Conservation (phyloP, 805 yeast species). For the Phaffomyces thermotolerans region DNA sequence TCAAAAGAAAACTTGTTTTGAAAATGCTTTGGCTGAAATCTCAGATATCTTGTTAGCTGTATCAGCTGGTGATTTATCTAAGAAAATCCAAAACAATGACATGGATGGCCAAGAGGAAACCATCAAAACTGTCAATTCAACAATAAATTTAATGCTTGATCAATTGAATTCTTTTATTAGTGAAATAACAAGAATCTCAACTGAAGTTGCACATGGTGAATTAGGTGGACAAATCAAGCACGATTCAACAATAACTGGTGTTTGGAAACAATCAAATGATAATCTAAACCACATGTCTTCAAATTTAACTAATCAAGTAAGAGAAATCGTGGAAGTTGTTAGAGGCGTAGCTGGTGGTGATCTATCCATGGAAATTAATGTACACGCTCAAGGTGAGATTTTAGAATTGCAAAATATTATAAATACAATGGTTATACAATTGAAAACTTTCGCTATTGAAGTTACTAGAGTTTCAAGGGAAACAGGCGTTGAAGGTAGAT, state of each 20-base stretch:
- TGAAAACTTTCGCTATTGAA: conserved; percentile 81
- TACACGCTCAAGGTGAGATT: conserved; percentile 89
- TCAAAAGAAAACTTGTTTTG: background rate
- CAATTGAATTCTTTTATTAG: conserved; percentile 77
- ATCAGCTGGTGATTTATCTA: conserved; percentile 74
- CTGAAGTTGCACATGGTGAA: conserved; percentile 85
- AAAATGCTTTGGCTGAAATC: conserved; percentile 39
- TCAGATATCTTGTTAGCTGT: conserved; percentile 84
- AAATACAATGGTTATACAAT: conserved; percentile 84
- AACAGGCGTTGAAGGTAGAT: conserved; percentile 86
- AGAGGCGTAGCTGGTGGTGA: conserved; percentile 87
- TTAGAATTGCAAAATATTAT: conserved; percentile 79
- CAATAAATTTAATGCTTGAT: conserved; percentile 83
- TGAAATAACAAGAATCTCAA: conserved; percentile 80
- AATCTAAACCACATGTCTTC: conserved; percentile 88
- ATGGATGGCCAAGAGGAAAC: conserved; percentile 55
- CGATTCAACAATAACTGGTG: conserved; percentile 66
- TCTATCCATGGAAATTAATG: conserved; percentile 73
- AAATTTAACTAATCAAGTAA: conserved; percentile 78
- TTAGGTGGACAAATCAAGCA: conserved; percentile 84
- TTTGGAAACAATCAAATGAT: conserved; percentile 82
- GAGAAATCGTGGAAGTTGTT: conserved; percentile 87
- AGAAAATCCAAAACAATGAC: conserved; percentile 40
- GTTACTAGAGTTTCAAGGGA: conserved; percentile 87
- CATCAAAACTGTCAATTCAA: conserved; percentile 70